A percentile compares a stretch with the other conserved stretches of the same genome.
These are phyloP conservation scores for Cotoneaster glaucophyllus DNA, from an alignment of 306 rosid species.

Conservation along the genomic window DNA sequence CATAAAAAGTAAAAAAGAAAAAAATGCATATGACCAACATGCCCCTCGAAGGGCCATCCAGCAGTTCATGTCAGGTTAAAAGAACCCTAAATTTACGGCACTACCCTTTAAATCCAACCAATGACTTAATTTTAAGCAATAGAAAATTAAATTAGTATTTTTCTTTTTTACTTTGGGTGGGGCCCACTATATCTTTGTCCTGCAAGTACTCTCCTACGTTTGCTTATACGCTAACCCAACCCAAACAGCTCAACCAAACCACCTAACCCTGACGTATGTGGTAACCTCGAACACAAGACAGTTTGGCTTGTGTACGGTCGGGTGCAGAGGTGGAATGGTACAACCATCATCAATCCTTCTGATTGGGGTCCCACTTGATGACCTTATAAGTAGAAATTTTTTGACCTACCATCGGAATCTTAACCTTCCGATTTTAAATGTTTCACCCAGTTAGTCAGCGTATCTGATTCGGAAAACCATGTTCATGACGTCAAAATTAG, in stretches of 20 bases:
- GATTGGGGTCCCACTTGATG: constrained; percentile 29
- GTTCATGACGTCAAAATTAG: not conserved
- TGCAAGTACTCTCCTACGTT: constrained; percentile 15
- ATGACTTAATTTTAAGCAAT: no score
- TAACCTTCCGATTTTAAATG: constrained; percentile 42
- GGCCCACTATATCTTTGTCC: constrained; percentile 32
- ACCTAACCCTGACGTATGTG: constrained; percentile 2
- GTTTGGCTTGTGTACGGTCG: constrained; percentile 6
- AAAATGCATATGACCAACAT: not conserved
- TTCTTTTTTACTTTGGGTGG: not conserved
- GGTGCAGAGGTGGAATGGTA: not conserved
- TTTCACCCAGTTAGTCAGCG: constrained; percentile 23
- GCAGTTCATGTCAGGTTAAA: not conserved
- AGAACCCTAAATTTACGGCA: not conserved
- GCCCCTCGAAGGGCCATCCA: not conserved
- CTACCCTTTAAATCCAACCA: not conserved
- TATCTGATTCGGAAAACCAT: constrained; percentile 11
- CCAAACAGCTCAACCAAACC: constrained; percentile 9
- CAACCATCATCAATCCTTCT: not conserved
- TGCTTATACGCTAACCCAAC: constrained; percentile 13
- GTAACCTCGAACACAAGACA: not conserved
- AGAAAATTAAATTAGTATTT: not conserved
- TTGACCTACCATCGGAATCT: constrained; percentile 48
- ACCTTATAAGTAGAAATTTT: constrained; percentile 25
- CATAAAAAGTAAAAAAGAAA: not conserved